A percentile compares a stretch with the other conserved stretches of the same genome.
Conservation (phyloP, 2,329 filamentous ascomycete species). For the Fusarium sp. region DNA sequence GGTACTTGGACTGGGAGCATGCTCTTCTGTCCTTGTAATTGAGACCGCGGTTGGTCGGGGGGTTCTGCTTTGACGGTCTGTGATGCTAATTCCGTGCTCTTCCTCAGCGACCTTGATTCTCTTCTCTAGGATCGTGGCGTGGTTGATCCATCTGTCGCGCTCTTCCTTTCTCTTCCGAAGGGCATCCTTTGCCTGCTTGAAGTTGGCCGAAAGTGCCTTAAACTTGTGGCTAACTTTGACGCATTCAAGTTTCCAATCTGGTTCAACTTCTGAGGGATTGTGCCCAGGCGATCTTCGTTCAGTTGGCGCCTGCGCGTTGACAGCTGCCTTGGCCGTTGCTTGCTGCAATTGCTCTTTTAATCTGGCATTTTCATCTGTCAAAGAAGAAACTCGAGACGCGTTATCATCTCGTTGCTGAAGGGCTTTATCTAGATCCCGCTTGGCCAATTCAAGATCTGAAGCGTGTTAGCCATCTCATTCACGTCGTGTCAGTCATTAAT, state of each 20-base stretch:
- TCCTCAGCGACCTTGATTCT: slow-evolving; percentile 60
- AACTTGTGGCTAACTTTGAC: slow-evolving; percentile 57
- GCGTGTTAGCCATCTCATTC: slow-evolving; percentile 28
- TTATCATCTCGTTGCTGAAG: slow-evolving; percentile 39
- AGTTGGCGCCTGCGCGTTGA: background rate
- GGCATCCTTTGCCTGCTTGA: slow-evolving; percentile 56
- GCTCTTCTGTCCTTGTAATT: slow-evolving; percentile 14
- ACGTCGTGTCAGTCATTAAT: slow-evolving; percentile 7
- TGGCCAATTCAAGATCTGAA: slow-evolving; percentile 57
- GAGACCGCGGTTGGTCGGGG: slow-evolving; percentile 23
- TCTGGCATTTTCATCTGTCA: slow-evolving; percentile 39
- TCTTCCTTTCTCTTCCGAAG: slow-evolving; percentile 58
- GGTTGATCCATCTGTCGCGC: slow-evolving; percentile 60
- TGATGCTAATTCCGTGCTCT: slow-evolving; percentile 52
- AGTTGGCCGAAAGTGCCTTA: slow-evolving; percentile 56
- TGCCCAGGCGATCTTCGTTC: slow-evolving; percentile 1
- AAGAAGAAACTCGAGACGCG: slow-evolving; percentile 8
- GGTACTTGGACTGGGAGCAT: slow-evolving; percentile 29
- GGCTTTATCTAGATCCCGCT: slow-evolving; percentile 51
- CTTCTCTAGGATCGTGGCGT: slow-evolving; percentile 58
- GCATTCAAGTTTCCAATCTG: slow-evolving; percentile 52
- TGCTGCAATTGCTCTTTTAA: slow-evolving; percentile 36
- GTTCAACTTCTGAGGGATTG: slow-evolving; percentile 20
- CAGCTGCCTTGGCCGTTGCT: slow-evolving; percentile 5
- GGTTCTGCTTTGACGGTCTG: slow-evolving; percentile 36